Evolutionary conservation across 441 rosid species (phyloP), one percentile per base, ranked within the genome.

Genomic region (Mallotus japonicus): DNA sequence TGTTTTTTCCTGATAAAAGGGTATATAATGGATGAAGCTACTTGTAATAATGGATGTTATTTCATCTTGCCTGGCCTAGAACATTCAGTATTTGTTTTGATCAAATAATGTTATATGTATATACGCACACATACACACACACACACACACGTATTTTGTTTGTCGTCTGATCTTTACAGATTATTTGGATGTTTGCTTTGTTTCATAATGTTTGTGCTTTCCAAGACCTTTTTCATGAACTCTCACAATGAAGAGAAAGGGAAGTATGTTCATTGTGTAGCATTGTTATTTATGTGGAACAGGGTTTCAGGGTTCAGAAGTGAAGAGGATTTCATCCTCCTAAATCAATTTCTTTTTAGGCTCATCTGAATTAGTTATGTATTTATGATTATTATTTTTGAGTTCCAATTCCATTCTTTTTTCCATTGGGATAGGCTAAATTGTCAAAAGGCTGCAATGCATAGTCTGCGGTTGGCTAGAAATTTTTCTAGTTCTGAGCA

Each of bases 401-500:
- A 13, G 13, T 58, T 65, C 50, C 54, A 72, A 74, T 16, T 8
- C 3, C 11, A 1, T 62, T 32, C 49, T 75, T 1, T 76, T 74
- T 49, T 65, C 71, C 58, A 70, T 74, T 78, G 71, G 24, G 68
- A 55, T 72, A 96, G 98, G 92, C 79, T 96, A 78, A 96, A 93
- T 76, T 93, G 93, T 78, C 99, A 96, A 74, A 93, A 90, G 84
- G 93, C 96, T 66, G 98, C 97, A 50, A 96, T 96, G 99, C 94
- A 83, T 8, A 85, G 96, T 80, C 77, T 96, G 75, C 85, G 97
- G 55, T 70, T 93, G 83, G 98, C 98, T 60, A 86, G 99, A 80
- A 96, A 92, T 78, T 87, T 83, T 82, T 88, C 98, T 50, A 81
- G 86, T 73, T 83, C 89, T 0, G 87, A 89, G 80, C 90, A 92